A percentile compares a stretch with the other conserved stretches of the same genome.
Conservation (phyloP, 306 rosid species). For the Morella rubra region DNA sequence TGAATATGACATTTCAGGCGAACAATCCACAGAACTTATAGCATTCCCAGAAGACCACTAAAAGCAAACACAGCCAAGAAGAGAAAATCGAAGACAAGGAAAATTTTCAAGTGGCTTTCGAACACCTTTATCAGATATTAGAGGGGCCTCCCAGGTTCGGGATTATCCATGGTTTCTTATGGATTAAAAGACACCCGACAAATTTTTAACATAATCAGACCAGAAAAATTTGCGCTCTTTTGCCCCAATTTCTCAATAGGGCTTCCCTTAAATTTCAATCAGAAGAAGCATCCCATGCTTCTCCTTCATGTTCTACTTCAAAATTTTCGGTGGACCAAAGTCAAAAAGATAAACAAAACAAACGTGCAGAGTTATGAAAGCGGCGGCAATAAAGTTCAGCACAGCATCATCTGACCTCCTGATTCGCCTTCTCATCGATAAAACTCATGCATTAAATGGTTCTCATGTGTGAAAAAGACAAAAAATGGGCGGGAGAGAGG, state of each 20-base stretch:
- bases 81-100: background rate
- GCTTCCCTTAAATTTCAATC: background rate
- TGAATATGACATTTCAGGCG: background rate
- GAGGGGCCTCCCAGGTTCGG: too few species aligned
- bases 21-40: background rate
- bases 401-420: background rate
- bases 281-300: background rate
- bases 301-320: background rate
- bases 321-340: background rate
- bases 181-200: slow-evolving; percentile 14
- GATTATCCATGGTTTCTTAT: slow-evolving; percentile 1
- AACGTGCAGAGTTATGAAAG: slow-evolving; percentile 3
- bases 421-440: background rate
- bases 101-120: background rate
- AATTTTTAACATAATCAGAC: slow-evolving; percentile 9
- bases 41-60: background rate
- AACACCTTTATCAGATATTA: background rate
- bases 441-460: background rate
- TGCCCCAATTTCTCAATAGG: background rate
- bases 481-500: background rate
- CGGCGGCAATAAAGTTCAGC: background rate
- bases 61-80: background rate
- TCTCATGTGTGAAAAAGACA: background rate
- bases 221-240: background rate
- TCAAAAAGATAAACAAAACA: background rate